Conservation (phyloP, 2,329 filamentous ascomycete genomes). For the Apiospora hydei region DNA sequence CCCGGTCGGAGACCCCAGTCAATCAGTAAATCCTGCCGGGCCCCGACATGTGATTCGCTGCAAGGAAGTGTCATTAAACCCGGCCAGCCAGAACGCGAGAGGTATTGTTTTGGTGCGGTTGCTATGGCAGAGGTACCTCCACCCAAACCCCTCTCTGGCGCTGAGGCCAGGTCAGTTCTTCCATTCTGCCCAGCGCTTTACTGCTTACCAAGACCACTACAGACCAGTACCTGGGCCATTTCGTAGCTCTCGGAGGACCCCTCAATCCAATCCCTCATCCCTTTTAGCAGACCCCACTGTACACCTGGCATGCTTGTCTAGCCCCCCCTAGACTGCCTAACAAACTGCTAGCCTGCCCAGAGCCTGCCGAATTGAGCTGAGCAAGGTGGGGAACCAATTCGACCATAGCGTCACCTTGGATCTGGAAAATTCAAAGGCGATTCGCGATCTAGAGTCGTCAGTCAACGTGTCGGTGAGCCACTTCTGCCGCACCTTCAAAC, state of each 20-base stretch:
- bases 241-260: not conserved
- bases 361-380: not conserved
- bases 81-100: not conserved
- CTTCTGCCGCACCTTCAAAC: not conserved
- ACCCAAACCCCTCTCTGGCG: not conserved
- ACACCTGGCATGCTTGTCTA: conserved; percentile 14
- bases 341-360: not conserved
- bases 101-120: not conserved
- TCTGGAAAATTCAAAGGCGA: conserved; percentile 8
- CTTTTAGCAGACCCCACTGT: not conserved
- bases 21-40: not conserved
- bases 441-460: conserved; percentile 7
- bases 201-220: not conserved
- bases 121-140: not conserved
- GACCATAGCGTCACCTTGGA: conserved; percentile 2
- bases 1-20: not conserved
- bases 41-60: not conserved
- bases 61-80: not conserved
- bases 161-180: not conserved
- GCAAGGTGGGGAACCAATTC: not conserved
- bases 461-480: conserved; percentile 20
- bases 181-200: not conserved
- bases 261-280: not conserved
- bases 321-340: not conserved
- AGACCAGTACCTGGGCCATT: not conserved